Base-by-base conservation (phyloP, 2,329 filamentous ascomycete genomes). In the Fonsecaea multimorphosa region DNA sequence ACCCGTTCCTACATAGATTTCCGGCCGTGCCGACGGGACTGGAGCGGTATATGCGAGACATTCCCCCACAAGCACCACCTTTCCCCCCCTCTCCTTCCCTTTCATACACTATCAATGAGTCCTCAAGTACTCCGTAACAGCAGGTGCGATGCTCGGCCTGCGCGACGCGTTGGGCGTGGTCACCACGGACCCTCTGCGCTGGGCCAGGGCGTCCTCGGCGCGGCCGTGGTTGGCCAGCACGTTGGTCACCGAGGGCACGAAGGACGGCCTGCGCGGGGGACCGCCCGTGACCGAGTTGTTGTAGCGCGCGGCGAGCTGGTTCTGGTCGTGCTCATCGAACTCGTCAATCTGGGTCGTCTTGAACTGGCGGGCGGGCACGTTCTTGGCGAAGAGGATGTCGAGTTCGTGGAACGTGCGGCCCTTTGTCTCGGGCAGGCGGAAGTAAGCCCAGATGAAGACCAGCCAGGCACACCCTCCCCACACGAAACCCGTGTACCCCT, bases 401-500 rank as follows among this genome's bases (percentile, higher is more conserved):
- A 68, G 63, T 46, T 68, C 66, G 63, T 68, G 66, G 54, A 63
- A 63, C 12, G 61, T 58, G 31, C 61, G 61, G 32, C 58, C 61
- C 54, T 72, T 72, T 1, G 74, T 75, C 58, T 77, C 75, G 0
- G 75, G 75, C 4, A 77, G 56, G 16, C 72, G 70, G 60, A 74
- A 74, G 66, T 72, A 77, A 14, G 72, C 73, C 58, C 73, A 78
- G 0, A 74, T 40, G 3, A 71, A 55, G 70, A 78, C 81, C 9
- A 82, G 73, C 1, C 73, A 32, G 3, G 78, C 79, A 3, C 80
- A 82, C 2, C 70, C 72, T 1, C 73, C 78, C 76, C 78, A 82
- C 68, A 82, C 80, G 70, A 80, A 81, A 1, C 73, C 77, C 1
- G 66, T 55, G 24, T 64, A 61, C 1, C 74, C 75, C 24, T 72